Conservation (phyloP, 2,329 filamentous ascomycete species). For the Colletotrichum shisoi region DNA sequence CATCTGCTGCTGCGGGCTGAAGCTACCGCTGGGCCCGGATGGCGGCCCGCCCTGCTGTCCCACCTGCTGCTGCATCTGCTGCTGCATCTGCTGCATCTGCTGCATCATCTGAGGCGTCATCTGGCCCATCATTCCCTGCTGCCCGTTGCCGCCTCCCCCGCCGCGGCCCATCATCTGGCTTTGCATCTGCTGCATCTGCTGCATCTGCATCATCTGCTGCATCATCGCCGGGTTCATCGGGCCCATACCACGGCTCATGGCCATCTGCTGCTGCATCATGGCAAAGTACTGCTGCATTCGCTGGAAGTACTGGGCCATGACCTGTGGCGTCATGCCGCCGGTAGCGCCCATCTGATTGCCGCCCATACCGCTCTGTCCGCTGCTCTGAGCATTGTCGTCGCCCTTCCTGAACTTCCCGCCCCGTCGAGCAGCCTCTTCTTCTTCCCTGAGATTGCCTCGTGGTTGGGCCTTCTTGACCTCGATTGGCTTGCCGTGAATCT, state of each 20-base stretch:
- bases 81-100: constrained; percentile 68
- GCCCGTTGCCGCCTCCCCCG: constrained; percentile 48
- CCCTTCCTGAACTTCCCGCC: constrained; percentile 67
- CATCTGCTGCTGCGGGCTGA: constrained; percentile 43
- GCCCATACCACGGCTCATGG: constrained; percentile 76
- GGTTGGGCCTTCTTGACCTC: constrained; percentile 99
- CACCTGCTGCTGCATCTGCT: constrained; percentile 52
- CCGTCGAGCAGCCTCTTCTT: constrained; percentile 75
- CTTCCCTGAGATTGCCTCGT: constrained; percentile 89
- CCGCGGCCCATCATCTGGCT: constrained; percentile 58
- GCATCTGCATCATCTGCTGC: constrained; percentile 79
- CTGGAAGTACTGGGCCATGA: constrained; percentile 99
- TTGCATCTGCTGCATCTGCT: constrained; percentile 66
- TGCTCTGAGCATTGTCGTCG: constrained; percentile 50
- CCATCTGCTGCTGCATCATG: constrained; percentile 94
- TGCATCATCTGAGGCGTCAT: constrained; percentile 66
- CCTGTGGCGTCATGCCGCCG: constrained; percentile 86
- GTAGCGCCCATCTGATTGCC: constrained; percentile 53
- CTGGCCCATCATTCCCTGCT: constrained; percentile 53
- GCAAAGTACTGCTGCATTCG: constrained; percentile 97
- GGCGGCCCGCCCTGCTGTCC: constrained; percentile 31
- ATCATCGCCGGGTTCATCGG: constrained; percentile 78
- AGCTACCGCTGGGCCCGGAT: constrained; percentile 42
- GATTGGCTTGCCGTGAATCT: constrained; percentile 94
- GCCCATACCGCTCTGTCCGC: constrained; percentile 48